Conservation (phyloP, 306 rosid species). For the Prunus padus region DNA sequence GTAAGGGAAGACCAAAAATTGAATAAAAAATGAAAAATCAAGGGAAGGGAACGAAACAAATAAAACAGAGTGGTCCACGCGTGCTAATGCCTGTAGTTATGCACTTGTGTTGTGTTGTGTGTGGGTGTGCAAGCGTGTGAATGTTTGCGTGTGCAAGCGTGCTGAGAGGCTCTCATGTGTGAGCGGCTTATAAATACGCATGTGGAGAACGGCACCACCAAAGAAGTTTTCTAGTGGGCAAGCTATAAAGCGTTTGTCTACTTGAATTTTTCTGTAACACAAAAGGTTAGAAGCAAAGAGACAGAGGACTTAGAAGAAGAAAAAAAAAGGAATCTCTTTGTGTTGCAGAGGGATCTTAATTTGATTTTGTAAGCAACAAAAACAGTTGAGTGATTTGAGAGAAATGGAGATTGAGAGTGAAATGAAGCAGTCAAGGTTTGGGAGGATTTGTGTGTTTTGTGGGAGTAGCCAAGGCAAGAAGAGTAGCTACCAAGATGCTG, state of each 20-base stretch:
- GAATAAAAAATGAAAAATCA: no score
- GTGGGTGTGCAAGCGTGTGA: conserved; percentile 10
- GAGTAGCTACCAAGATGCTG: conserved; percentile 88
- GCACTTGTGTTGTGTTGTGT: background rate
- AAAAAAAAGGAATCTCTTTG: conserved; percentile 26
- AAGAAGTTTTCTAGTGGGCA: conserved; percentile 18
- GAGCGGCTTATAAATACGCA: conserved; percentile 49
- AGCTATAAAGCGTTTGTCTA: conserved; percentile 28
- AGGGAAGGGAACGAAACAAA: background rate
- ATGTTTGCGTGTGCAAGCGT: conserved; percentile 30
- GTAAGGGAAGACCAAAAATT: background rate
- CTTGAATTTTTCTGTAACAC: conserved; percentile 30
- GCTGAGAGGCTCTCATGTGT: conserved; percentile 52
- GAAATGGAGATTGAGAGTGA: conserved; percentile 39
- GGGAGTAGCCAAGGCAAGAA: conserved; percentile 99
- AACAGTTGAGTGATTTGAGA: conserved; percentile 1
- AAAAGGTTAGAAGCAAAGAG: conserved; percentile 29
- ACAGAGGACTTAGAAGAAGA: conserved; percentile 22
- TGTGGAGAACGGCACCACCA: conserved; percentile 25
- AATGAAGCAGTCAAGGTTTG: conserved; percentile 86
- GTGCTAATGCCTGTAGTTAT: conserved; percentile 35
- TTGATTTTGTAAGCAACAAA: conserved; percentile 21
- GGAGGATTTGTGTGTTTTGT: conserved; percentile 95
- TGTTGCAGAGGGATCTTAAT: conserved; percentile 5
- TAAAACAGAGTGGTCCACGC: conserved; percentile 54